phyloP scores from a whole-genome alignment of 2,329 filamentous ascomycete genomes.

The Incumbomyces lentus region DNA sequence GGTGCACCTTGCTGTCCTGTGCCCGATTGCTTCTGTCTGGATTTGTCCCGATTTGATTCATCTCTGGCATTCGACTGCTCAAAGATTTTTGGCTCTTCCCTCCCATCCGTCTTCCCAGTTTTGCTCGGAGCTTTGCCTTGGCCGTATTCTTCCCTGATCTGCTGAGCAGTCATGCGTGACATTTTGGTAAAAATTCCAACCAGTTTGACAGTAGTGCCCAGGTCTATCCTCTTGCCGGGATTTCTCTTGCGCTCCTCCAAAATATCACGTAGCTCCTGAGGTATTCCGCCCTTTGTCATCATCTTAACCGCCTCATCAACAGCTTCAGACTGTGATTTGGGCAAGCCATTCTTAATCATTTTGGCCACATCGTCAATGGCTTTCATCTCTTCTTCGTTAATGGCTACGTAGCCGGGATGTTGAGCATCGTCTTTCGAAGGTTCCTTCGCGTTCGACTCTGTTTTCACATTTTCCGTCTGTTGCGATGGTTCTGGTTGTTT shows the following conservation, averaged over 20 bases:
- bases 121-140: constrained; percentile 20
- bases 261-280: constrained; percentile 55
- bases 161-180: constrained; percentile 41
- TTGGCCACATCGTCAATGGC: constrained; percentile 48
- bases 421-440: constrained; percentile 20
- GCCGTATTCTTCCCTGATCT: constrained; percentile 27
- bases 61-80: constrained; percentile 20
- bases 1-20: constrained; percentile 28
- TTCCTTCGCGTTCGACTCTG: constrained; percentile 29
- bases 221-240: constrained; percentile 35
- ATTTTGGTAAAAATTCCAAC: constrained; percentile 47
- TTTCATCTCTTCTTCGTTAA: constrained; percentile 48
- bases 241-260: constrained; percentile 44
- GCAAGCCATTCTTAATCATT: constrained; percentile 48
- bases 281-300: constrained; percentile 60
- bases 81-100: constrained; percentile 14
- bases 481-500: constrained; percentile 29
- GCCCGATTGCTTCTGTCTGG: constrained; percentile 22
- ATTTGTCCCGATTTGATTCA: constrained; percentile 24
- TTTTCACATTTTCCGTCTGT: constrained; percentile 35
- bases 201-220: constrained; percentile 51
- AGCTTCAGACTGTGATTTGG: constrained; percentile 49
- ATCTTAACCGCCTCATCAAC: constrained; percentile 51
- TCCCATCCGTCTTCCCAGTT: constrained; percentile 12
- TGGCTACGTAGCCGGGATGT: constrained; percentile 30